Conservation (phyloP, 495 filamentous ascomycete species). For the Hypomontagnella monticulosa region DNA sequence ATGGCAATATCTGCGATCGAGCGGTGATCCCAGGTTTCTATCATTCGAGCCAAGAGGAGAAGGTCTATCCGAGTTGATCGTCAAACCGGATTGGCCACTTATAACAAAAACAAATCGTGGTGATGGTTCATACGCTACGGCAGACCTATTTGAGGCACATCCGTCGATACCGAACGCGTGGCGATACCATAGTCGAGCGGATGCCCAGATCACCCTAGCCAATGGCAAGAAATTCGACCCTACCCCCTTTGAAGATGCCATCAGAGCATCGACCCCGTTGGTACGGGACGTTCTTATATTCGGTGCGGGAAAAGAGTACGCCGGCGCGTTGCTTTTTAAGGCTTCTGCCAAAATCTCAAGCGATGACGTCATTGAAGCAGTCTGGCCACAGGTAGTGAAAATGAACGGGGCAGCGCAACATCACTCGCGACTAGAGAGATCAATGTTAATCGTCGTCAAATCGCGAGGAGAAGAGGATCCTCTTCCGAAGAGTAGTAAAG, state of each 20-base stretch:
- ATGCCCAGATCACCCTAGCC: constrained; percentile 68
- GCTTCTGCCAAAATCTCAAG: constrained; percentile 2
- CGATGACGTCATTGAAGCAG: constrained; percentile 26
- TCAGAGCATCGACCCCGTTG: constrained; percentile 44
- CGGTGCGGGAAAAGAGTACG: constrained; percentile 54
- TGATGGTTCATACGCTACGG: constrained; percentile 65
- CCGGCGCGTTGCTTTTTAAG: constrained; percentile 58
- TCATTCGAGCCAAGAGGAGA: constrained; percentile 65
- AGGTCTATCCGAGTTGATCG: constrained; percentile 67
- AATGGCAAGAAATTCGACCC: constrained; percentile 78
- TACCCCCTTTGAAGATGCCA: constrained; percentile 64
- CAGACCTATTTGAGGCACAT: constrained; percentile 70
- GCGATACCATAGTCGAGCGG: constrained; percentile 67
- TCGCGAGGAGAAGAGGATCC: constrained; percentile 22
- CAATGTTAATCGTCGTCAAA: constrained; percentile 57
- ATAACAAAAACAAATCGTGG: constrained; percentile 67
- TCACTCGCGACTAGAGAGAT: constrained; percentile 54
- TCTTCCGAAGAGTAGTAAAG: constrained; percentile 65
- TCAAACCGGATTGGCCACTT: constrained; percentile 68
- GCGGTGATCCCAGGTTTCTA: constrained; percentile 38
- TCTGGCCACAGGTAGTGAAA: constrained; percentile 52
- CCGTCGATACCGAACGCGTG: constrained; percentile 61
- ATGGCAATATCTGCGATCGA: constrained; percentile 72
- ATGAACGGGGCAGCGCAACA: constrained; percentile 52
- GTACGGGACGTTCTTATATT: constrained; percentile 60